These are phyloP conservation scores for Letharia lupina DNA, from an alignment of 495 filamentous ascomycete species.

Conservation along the genomic window DNA sequence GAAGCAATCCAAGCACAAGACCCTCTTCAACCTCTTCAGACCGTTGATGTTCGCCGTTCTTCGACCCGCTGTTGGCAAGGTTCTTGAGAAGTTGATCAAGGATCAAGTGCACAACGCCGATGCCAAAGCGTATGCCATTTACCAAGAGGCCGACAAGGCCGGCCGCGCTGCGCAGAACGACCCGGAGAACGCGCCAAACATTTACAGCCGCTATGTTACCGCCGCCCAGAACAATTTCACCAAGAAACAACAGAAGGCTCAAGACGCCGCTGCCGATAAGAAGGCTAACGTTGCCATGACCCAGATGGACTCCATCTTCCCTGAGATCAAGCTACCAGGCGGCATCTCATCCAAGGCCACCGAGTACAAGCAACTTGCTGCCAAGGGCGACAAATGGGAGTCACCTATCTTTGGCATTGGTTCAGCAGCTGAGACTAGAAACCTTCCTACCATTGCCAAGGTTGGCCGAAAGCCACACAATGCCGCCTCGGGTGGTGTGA, in stretches of 20 bases:
- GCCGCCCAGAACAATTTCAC: conserved; percentile 68
- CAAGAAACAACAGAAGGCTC: conserved; percentile 62
- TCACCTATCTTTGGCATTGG: conserved; percentile 90
- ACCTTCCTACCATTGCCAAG: conserved; percentile 55
- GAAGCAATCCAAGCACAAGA: conserved; percentile 89
- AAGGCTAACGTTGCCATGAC: conserved; percentile 78
- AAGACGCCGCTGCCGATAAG: conserved; percentile 56
- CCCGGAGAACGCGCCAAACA: conserved; percentile 70
- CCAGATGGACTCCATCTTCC: conserved; percentile 83
- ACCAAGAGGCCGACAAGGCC: conserved; percentile 72
- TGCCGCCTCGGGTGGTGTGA: conserved; percentile 33
- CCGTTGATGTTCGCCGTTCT: conserved; percentile 77
- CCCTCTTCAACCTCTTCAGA: conserved; percentile 81
- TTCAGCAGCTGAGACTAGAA: conserved; percentile 57
- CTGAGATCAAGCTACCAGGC: conserved; percentile 75
- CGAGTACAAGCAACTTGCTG: conserved; percentile 81
- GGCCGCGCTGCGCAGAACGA: conserved; percentile 56
- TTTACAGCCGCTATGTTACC: conserved; percentile 74
- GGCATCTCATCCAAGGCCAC: conserved; percentile 92
- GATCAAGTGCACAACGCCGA: conserved; percentile 68
- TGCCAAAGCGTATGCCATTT: conserved; percentile 59
- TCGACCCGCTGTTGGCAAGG: conserved; percentile 75
- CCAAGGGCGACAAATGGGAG: conserved; percentile 89
- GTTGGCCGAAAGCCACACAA: conserved; percentile 61
- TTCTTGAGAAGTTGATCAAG: conserved; percentile 78